Evolutionary conservation across 2,329 filamentous ascomycete species (phyloP).

Genomic region (Fusarium sp.): DNA sequence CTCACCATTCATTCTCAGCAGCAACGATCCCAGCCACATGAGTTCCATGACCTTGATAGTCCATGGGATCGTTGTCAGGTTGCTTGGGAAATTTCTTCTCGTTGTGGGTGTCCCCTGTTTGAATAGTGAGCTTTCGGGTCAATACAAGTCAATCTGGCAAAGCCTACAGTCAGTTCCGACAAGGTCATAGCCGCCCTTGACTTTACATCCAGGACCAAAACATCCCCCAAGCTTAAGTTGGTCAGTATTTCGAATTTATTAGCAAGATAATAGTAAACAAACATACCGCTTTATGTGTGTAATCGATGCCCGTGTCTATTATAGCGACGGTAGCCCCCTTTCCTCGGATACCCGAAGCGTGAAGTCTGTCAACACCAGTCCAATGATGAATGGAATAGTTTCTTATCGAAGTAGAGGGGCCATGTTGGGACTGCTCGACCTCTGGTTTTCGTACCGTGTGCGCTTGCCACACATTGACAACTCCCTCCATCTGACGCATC

Average conservation of each 20-base stretch:
- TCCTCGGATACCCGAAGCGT: constrained; percentile 56
- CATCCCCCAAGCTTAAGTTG: constrained; percentile 56
- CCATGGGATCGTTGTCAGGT: constrained; percentile 56
- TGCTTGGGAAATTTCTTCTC: constrained; percentile 51
- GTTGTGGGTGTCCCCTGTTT: constrained; percentile 51
- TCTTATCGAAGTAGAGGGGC: constrained; percentile 28
- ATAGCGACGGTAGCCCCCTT: constrained; percentile 58
- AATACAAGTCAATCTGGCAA: not conserved
- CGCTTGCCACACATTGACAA: constrained; percentile 57
- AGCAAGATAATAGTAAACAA: not conserved
- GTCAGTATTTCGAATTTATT: constrained; percentile 9
- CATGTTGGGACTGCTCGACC: constrained; percentile 27
- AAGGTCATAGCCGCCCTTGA: constrained; percentile 58
- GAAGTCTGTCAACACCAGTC: constrained; percentile 59
- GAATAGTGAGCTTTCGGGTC: constrained; percentile 21
- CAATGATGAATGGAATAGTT: constrained; percentile 58
- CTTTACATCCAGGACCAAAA: constrained; percentile 58
- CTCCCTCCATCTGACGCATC: constrained; percentile 53
- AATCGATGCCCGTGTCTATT: constrained; percentile 60
- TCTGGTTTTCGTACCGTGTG: constrained; percentile 47
- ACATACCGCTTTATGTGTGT: constrained; percentile 57
- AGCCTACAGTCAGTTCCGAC: constrained; percentile 54
- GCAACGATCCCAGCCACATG: constrained; percentile 66
- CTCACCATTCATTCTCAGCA: constrained; percentile 58
- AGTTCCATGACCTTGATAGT: constrained; percentile 56